Evolutionary conservation across 805 yeast genomes (phyloP), one percentile per base, ranked within the genome.

Genomic region (Pichia nakasei): DNA sequence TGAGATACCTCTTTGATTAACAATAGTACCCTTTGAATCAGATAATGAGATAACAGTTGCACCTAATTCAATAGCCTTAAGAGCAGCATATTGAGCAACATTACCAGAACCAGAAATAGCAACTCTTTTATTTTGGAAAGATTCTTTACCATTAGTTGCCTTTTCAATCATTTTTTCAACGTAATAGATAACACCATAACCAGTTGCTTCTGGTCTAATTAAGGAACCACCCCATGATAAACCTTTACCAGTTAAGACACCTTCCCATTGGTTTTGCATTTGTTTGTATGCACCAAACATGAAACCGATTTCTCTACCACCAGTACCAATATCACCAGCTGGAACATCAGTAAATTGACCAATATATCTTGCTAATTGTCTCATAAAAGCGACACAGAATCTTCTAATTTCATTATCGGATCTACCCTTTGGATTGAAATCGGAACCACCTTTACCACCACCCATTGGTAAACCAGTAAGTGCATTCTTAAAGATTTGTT

Each of bases 361-460:
- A 70, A 91, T 91, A 80, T 89, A 89, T 69, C 95, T 83, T 54
- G 89, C 80, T 60, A 91, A 80, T 72, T 91, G 96, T 68, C 86
- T 76, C 96, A 91, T 91, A 78, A 91, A 91, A 42, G 96, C 76
- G 60, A 77, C 78, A 75, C 97, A 91, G 80, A 91, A 91, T 69
- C 95, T 82, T 76, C 98, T 83, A 72, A 91, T 91, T 75, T 91
- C 98, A 58, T 71, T 68, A 69, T 89, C 93, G 48, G 95, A 76
- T 70, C 82, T 84, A 64, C 91, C 95, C 79, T 91, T 91, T 60
- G 97, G 96, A 73, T 89, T 88, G 71, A 91, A 93, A 72, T 91
- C 96, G 49, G 95, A 76, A 68, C 98, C 98, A 78, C 98, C 98
- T 69, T 91, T 91, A 72, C 96, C 98, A 75, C 98, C 98, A 67